Evolutionary conservation across 129 eudicot species (phyloP).

Genomic region (Heracleum sosnowskyi): DNA sequence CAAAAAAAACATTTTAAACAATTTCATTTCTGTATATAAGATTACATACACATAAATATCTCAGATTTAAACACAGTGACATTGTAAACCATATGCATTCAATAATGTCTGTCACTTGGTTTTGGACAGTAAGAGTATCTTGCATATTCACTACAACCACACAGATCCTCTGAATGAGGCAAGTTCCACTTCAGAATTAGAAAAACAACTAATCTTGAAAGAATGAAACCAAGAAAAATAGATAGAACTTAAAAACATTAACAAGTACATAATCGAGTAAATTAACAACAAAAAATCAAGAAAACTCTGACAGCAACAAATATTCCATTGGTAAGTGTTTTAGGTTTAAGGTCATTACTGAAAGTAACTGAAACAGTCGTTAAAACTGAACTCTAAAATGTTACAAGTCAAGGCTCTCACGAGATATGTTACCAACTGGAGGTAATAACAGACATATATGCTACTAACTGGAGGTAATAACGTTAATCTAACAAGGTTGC

Average conservation of each 20-base stretch:
- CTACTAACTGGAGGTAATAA: background rate
- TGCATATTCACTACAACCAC: background rate
- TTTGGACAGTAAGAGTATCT: background rate
- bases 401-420: background rate
- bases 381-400: background rate
- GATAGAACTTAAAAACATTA: background rate
- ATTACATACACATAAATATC: background rate
- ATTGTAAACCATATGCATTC: background rate
- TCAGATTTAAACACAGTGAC: background rate
- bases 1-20: constrained; percentile 2
- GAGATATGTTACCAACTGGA: background rate
- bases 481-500: background rate
- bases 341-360: background rate
- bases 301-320: background rate
- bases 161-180: background rate
- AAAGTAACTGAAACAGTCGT: background rate
- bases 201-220: background rate
- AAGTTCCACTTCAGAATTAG: background rate
- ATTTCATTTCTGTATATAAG: background rate
- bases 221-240: background rate
- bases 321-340: background rate
- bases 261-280: background rate
- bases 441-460: background rate
- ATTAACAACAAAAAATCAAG: background rate
- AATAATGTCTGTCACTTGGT: background rate